phyloP scores from a whole-genome alignment of 2,329 filamentous ascomycete species.

The Trichoderma citrinoviride region DNA sequence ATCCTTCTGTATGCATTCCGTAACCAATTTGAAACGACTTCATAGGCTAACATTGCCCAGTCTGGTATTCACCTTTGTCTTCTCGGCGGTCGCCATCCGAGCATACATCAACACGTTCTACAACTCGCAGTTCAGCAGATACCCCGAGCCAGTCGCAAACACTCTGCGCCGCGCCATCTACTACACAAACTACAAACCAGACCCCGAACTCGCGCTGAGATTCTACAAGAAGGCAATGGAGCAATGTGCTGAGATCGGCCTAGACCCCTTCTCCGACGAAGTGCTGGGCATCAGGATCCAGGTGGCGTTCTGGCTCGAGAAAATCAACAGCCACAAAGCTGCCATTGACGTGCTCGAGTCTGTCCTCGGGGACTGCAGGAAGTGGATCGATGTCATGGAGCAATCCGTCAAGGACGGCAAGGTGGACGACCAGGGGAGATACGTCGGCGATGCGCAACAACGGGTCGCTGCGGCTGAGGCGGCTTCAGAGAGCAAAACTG shows the following conservation, averaged over 20 bases:
- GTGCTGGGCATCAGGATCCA: slow-evolving; percentile 86
- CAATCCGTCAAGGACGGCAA: slow-evolving; percentile 48
- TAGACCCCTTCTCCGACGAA: slow-evolving; percentile 90
- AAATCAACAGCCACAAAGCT: slow-evolving; percentile 65
- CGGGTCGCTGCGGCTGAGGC: neutral
- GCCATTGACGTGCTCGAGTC: slow-evolving; percentile 76
- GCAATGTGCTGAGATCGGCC: slow-evolving; percentile 66
- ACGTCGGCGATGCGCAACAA: slow-evolving; percentile 26
- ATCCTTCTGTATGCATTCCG: slow-evolving; percentile 32
- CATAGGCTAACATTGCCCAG: slow-evolving; percentile 24
- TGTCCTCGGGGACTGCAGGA: slow-evolving; percentile 66
- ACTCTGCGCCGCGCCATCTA: slow-evolving; percentile 82
- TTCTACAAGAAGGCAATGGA: slow-evolving; percentile 80
- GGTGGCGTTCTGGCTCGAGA: slow-evolving; percentile 75
- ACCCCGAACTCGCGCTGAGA: slow-evolving; percentile 73
- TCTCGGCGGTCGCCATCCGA: slow-evolving; percentile 35
- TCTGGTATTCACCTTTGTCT: slow-evolving; percentile 31
- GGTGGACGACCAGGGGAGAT: slow-evolving; percentile 41
- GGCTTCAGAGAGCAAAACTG: slow-evolving; percentile 19
- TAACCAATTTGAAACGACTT: too few species aligned
- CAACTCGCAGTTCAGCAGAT: slow-evolving; percentile 53
- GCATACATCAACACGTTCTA: slow-evolving; percentile 57
- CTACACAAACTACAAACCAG: slow-evolving; percentile 73
- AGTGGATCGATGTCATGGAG: slow-evolving; percentile 58
- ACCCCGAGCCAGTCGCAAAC: slow-evolving; percentile 69